Evolutionary conservation across 140 eudicot genomes (phyloP).

Genomic region (Flaveria floridana): DNA sequence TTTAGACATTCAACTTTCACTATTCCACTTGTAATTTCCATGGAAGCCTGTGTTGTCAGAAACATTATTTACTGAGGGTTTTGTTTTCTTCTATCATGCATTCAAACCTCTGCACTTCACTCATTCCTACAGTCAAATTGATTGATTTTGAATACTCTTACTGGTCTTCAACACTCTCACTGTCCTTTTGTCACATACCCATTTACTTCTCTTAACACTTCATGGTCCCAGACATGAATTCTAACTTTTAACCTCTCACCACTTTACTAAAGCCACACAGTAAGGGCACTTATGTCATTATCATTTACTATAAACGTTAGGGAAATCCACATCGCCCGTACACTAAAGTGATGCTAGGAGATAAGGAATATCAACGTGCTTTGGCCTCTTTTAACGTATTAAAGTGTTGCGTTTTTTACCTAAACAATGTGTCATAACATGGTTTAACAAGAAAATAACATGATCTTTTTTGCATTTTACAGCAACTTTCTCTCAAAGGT

Average conservation of each 20-base stretch:
- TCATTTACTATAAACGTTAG: not conserved
- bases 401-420: not conserved
- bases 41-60: slow-evolving; percentile 35
- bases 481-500: slow-evolving; percentile 97
- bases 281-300: slow-evolving; percentile 22
- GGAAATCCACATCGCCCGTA: not conserved
- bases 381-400: too few relatives aligned
- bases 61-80: slow-evolving; percentile 11
- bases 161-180: slow-evolving; percentile 21
- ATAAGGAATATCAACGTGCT: too few relatives aligned
- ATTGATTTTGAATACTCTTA: slow-evolving; percentile 10
- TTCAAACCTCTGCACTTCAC: slow-evolving; percentile 1
- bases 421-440: not conserved
- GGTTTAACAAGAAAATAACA: slow-evolving; percentile 3
- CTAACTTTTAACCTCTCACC: slow-evolving; percentile 13
- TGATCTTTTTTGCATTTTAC: slow-evolving; percentile 19
- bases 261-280: slow-evolving; percentile 21
- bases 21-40: slow-evolving; percentile 22
- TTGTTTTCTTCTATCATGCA: slow-evolving; percentile 18
- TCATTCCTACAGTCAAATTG: slow-evolving; percentile 30
- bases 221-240: slow-evolving; percentile 34
- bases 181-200: slow-evolving; percentile 38
- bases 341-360: too few relatives aligned
- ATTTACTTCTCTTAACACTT: slow-evolving; percentile 43
- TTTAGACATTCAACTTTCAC: slow-evolving; percentile 25